Conservation (phyloP, 2,329 filamentous ascomycete genomes). For the Fusarium guadeloupense region DNA sequence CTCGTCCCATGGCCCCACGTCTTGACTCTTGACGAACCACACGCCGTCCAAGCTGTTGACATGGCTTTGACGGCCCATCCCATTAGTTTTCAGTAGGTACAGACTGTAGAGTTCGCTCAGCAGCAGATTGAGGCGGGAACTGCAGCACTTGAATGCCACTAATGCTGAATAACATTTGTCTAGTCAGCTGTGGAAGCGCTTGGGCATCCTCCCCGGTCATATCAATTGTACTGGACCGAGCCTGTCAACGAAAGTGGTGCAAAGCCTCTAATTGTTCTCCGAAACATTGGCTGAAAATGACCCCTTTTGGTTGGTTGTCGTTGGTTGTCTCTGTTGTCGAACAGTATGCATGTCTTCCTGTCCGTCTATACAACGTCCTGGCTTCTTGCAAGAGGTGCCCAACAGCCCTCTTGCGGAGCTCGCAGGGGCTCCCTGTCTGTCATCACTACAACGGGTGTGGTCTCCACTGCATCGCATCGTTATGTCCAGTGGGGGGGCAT, state of each 20-base stretch:
- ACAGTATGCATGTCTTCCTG: conserved; percentile 17
- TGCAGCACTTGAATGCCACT: conserved; percentile 15
- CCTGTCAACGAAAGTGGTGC: not conserved
- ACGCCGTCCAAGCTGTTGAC: conserved; percentile 20
- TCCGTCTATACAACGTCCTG: conserved; percentile 10
- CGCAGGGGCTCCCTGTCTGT: conserved; percentile 44
- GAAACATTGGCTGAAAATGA: not conserved
- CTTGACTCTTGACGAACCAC: conserved; percentile 41
- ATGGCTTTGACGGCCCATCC: conserved; percentile 33
- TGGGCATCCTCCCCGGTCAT: conserved; percentile 1
- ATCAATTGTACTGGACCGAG: conserved; percentile 1
- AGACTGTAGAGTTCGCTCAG: not conserved
- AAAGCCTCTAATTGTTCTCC: not conserved
- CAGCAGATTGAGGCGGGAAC: conserved; percentile 27
- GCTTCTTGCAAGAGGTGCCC: conserved; percentile 11
- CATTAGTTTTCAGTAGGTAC: conserved; percentile 26
- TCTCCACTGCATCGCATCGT: conserved; percentile 40
- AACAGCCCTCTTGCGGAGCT: conserved; percentile 35
- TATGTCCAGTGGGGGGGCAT: conserved; percentile 32
- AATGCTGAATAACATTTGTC: conserved; percentile 27
- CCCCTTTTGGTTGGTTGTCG: not conserved
- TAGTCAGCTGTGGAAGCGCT: conserved; percentile 17
- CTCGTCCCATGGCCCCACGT: conserved; percentile 42
- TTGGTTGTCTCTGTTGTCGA: not conserved
- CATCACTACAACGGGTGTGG: conserved; percentile 36